phyloP scores from a whole-genome alignment of 2,329 filamentous ascomycete species.

The Epichloe brachyelytri region DNA sequence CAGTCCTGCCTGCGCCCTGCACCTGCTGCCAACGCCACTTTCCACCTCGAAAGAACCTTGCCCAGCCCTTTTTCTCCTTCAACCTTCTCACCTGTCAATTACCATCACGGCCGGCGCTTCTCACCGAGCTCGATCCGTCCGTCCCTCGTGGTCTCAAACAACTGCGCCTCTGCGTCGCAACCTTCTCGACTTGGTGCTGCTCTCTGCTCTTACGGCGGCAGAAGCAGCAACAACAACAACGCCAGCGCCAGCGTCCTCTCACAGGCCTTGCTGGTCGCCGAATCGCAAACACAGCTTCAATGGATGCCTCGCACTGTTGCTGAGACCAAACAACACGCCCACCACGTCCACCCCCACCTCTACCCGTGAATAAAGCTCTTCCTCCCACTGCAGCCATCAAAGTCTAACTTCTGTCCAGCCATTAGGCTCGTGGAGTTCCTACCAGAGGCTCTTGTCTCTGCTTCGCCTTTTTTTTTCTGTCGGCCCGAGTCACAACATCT shows the following conservation, averaged over 20 bases:
- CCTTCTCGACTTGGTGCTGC: neutral
- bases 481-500: conserved; percentile 1
- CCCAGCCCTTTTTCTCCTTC: conserved; percentile 4
- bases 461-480: conserved; percentile 6
- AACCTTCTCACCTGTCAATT: neutral
- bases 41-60: neutral
- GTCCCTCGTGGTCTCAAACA: neutral
- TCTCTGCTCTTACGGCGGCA: neutral
- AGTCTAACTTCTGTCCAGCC: neutral
- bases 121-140: neutral
- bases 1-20: too few species aligned
- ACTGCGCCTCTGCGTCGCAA: neutral
- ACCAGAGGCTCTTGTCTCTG: conserved; percentile 4
- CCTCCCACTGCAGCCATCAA: neutral
- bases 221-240: neutral
- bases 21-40: conserved; percentile 2
- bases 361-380: neutral
- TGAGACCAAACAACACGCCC: neutral
- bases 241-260: neutral
- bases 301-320: conserved; percentile 1
- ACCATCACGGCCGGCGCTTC: conserved; percentile 1
- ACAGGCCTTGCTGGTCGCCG: neutral
- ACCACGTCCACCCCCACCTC: neutral
- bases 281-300: conserved; percentile 2
- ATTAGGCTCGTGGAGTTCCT: neutral